Percentiles rank a stretch among this genome's conserved stretches.
These are phyloP conservation scores for Cladochytrium replicatum DNA, from an alignment of 192 early-diverging fungal species.

Conservation along the genomic window DNA sequence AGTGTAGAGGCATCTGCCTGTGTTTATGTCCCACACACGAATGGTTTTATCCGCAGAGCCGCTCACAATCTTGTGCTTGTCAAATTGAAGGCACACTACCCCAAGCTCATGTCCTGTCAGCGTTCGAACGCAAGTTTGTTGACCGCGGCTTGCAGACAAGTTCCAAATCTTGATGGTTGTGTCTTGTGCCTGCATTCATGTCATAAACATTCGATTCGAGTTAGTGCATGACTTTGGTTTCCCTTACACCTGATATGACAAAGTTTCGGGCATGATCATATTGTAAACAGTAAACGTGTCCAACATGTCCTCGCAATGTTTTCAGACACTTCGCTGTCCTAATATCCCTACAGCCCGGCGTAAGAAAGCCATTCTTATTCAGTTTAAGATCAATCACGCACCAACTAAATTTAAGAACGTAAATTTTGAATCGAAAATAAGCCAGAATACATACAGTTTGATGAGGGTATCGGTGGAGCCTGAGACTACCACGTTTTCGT, in stretches of 20 bases:
- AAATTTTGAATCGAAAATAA: not conserved
- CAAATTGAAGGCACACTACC: slow-evolving; percentile 35
- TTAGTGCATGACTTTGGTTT: slow-evolving; percentile 14
- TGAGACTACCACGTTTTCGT: slow-evolving; percentile 15
- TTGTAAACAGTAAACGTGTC: slow-evolving; percentile 29
- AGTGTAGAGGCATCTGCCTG: slow-evolving; percentile 35
- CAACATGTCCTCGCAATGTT: slow-evolving; percentile 19
- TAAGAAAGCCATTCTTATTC: too few species aligned
- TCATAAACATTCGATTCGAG: slow-evolving; percentile 13
- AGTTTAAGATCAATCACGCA: too few species aligned
- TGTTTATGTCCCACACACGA: slow-evolving; percentile 27
- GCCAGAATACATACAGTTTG: slow-evolving; percentile 13
- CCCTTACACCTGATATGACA: slow-evolving; percentile 17
- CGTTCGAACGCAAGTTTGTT: too few species aligned
- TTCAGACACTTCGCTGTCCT: slow-evolving; percentile 2
- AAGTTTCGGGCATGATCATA: slow-evolving; percentile 1
- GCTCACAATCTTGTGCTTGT: slow-evolving; percentile 26
- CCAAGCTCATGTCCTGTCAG: slow-evolving; percentile 25
- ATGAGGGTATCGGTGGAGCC: slow-evolving; percentile 37
- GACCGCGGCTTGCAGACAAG: too few species aligned
- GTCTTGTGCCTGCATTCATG: slow-evolving; percentile 22
- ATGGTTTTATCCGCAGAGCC: slow-evolving; percentile 18
- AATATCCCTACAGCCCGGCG: not conserved
- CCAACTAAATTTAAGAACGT: not conserved
- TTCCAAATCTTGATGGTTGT: slow-evolving; percentile 29